Conservation (phyloP, 169 alveolate genomes). For the Neospora caninum region DNA sequence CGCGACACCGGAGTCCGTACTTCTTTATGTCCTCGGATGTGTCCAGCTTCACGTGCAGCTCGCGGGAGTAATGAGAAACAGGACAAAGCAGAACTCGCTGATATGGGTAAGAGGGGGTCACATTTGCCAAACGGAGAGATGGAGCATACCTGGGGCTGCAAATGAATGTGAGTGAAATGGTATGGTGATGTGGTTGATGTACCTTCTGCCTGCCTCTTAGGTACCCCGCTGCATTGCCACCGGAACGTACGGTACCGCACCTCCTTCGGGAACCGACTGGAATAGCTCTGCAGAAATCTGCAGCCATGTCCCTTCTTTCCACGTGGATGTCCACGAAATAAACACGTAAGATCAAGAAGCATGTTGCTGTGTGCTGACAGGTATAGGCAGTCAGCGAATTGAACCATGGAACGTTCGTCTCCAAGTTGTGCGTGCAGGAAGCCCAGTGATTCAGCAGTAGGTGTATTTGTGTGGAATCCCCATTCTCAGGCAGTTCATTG, state of each 20-base stretch:
- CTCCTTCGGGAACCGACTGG: conserved; percentile 29
- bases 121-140: neutral
- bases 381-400: neutral
- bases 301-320: conserved; percentile 5
- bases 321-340: conserved; percentile 31
- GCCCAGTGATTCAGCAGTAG: neutral
- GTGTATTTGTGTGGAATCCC: neutral
- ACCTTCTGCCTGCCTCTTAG: neutral
- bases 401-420: neutral
- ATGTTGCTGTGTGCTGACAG: neutral
- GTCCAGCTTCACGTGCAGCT: conserved; percentile 63
- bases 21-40: conserved; percentile 56
- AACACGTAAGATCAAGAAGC: conserved; percentile 38
- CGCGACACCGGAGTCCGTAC: conserved; percentile 56
- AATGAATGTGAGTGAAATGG: no score
- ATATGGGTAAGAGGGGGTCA: conserved; percentile 44
- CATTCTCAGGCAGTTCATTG: conserved; percentile 46
- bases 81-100: conserved; percentile 56
- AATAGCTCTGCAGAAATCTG: conserved; percentile 38
- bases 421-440: neutral
- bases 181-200: no score
- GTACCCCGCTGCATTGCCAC: conserved; percentile 60
- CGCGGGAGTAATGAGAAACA: conserved; percentile 45
- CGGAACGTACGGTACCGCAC: conserved; percentile 57
- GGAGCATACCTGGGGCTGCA: neutral